Conservation (phyloP, 805 yeast genomes). For the Lipomyces yamadae region DNA sequence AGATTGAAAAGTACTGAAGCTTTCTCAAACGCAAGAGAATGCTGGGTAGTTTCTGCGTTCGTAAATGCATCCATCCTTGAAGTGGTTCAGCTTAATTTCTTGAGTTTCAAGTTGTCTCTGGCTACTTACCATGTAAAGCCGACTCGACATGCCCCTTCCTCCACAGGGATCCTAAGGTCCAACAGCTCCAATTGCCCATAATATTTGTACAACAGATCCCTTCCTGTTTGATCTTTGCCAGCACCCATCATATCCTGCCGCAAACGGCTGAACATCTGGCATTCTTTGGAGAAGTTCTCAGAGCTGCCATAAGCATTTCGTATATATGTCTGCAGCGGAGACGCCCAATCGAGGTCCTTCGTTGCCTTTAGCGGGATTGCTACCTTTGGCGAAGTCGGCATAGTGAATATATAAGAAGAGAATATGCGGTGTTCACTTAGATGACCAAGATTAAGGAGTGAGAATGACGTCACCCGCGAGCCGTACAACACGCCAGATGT, state of each 20-base stretch:
- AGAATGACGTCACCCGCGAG: neutral
- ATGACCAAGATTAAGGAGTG: neutral
- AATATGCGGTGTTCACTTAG: neutral
- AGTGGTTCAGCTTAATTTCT: slow-evolving; percentile 1
- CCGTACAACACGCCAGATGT: neutral
- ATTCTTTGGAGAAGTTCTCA: slow-evolving; percentile 62
- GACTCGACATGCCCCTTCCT: slow-evolving; percentile 57
- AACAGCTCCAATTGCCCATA: slow-evolving; percentile 81
- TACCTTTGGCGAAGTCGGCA: slow-evolving; percentile 43
- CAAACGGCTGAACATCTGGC: slow-evolving; percentile 58
- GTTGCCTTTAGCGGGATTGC: slow-evolving; percentile 52
- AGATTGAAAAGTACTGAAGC: slow-evolving; percentile 81
- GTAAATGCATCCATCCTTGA: slow-evolving; percentile 62
- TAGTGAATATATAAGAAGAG: neutral
- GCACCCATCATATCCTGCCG: slow-evolving; percentile 63
- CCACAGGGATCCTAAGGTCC: slow-evolving; percentile 74
- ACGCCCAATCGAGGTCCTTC: slow-evolving; percentile 66
- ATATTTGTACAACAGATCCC: slow-evolving; percentile 66
- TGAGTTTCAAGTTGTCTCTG: neutral
- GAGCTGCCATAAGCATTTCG: slow-evolving; percentile 65
- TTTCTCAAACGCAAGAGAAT: slow-evolving; percentile 85
- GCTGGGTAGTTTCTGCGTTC: slow-evolving; percentile 59
- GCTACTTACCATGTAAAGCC: slow-evolving; percentile 69
- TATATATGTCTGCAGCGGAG: slow-evolving; percentile 63
- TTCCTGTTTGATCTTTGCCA: slow-evolving; percentile 52